Percentiles rank a stretch among this genome's conserved stretches.
phyloP scores from a whole-genome alignment of 1,284 basidiomycete species.

The Moesziomyces sp. region DNA sequence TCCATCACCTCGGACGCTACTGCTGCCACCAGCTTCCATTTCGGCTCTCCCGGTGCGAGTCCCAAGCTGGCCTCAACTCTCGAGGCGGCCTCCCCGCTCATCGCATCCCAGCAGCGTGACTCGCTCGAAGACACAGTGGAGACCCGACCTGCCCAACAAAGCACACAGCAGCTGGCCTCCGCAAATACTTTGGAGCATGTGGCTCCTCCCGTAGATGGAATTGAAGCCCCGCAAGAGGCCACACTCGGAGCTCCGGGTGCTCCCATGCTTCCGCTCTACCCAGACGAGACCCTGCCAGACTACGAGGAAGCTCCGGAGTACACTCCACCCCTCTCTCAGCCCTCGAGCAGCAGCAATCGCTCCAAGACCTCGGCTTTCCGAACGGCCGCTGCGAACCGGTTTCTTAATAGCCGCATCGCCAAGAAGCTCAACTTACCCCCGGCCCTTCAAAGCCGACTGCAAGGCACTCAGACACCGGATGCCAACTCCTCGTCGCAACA shows the following conservation, averaged over 20 bases:
- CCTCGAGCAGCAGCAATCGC: constrained; percentile 15
- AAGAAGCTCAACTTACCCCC: constrained; percentile 41
- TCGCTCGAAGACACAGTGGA: constrained; percentile 22
- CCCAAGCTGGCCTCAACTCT: constrained; percentile 7
- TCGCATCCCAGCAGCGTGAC: neutral
- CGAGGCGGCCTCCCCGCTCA: neutral
- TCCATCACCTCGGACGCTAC: constrained; percentile 40
- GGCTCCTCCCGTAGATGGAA: neutral
- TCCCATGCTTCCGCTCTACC: constrained; percentile 37
- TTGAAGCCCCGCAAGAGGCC: neutral
- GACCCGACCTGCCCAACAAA: constrained; percentile 1
- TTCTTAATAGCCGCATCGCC: constrained; percentile 40
- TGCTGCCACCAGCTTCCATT: constrained; percentile 41
- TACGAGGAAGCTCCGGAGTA: constrained; percentile 45
- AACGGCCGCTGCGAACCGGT: constrained; percentile 38
- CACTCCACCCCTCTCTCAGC: constrained; percentile 27
- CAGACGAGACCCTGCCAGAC: constrained; percentile 26
- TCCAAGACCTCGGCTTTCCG: constrained; percentile 33
- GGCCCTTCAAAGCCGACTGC: constrained; percentile 29
- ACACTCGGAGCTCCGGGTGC: constrained; percentile 3
- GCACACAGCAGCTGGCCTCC: neutral
- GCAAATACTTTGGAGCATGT: neutral
- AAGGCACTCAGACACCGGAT: constrained; percentile 28
- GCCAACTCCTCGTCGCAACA: neutral
- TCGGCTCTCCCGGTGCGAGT: constrained; percentile 28